phyloP scores from a whole-genome alignment of 2,329 filamentous ascomycete genomes.

The Diaporthe destruens region DNA sequence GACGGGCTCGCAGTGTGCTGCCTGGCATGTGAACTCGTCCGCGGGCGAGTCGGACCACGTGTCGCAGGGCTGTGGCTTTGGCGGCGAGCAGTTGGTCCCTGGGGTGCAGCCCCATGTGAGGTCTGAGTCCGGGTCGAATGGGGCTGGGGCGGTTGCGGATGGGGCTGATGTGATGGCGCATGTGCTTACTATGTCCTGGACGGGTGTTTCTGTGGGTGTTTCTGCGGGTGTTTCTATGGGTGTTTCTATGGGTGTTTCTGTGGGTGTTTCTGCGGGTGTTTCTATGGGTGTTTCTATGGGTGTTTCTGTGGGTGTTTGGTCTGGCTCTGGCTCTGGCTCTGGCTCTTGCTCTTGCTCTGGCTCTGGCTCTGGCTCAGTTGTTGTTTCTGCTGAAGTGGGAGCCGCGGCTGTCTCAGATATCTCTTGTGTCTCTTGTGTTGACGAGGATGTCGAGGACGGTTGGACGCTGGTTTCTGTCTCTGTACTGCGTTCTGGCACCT shows the following conservation, averaged over 20 bases:
- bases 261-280: too few species aligned
- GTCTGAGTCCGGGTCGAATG: slow-evolving; percentile 55
- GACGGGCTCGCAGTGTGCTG: slow-evolving; percentile 58
- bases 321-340: slow-evolving; percentile 42
- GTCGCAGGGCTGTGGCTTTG: slow-evolving; percentile 62
- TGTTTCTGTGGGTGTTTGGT: slow-evolving; percentile 46
- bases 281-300: too few species aligned
- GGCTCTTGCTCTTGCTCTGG: too few species aligned
- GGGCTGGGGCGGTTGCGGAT: slow-evolving; percentile 36
- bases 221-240: too few species aligned
- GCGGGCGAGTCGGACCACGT: slow-evolving; percentile 62
- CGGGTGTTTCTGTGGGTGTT: slow-evolving; percentile 43
- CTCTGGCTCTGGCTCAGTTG: too few species aligned
- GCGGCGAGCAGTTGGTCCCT: slow-evolving; percentile 65
- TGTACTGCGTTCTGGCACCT: slow-evolving; percentile 40
- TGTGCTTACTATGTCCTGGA: slow-evolving; percentile 52
- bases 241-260: too few species aligned
- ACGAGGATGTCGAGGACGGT: neutral
- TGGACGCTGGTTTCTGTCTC: neutral
- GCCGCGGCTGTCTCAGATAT: slow-evolving; percentile 44
- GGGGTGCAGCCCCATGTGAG: slow-evolving; percentile 67
- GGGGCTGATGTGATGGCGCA: slow-evolving; percentile 61
- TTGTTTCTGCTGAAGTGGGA: neutral
- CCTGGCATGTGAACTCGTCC: slow-evolving; percentile 61
- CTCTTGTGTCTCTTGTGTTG: neutral